These are phyloP conservation scores for Exsudoporus frostii DNA, from an alignment of 768 basidiomycete species.

Conservation along the genomic window DNA sequence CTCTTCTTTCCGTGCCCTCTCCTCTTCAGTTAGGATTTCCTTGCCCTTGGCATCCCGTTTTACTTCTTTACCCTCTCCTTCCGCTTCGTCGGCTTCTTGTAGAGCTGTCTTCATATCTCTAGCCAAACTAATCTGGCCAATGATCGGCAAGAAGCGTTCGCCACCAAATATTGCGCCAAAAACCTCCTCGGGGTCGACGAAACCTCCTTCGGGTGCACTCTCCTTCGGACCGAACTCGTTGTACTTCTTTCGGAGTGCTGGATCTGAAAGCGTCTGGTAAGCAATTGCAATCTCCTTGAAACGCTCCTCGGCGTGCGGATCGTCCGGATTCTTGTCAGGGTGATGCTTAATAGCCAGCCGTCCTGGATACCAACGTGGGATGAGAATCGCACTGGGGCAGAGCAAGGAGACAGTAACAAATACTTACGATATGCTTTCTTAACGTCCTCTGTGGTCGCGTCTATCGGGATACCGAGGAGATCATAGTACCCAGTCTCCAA, in stretches of 20 bases:
- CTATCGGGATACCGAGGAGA: slow-evolving; percentile 68
- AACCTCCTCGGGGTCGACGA: slow-evolving; percentile 81
- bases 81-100: slow-evolving; percentile 79
- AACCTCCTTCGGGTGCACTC: slow-evolving; percentile 78
- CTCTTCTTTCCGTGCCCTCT: slow-evolving; percentile 71
- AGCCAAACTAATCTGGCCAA: slow-evolving; percentile 84
- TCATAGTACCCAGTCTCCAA: slow-evolving; percentile 93
- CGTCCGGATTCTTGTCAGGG: slow-evolving; percentile 89
- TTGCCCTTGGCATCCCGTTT: slow-evolving; percentile 51
- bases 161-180: slow-evolving; percentile 88
- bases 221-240: slow-evolving; percentile 89
- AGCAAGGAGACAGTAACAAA: not conserved
- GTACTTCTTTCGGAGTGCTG: slow-evolving; percentile 73
- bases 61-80: slow-evolving; percentile 42
- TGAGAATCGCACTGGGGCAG: not conserved
- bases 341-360: slow-evolving; percentile 87
- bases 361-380: slow-evolving; percentile 38
- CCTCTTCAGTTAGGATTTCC: slow-evolving; percentile 61
- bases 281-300: slow-evolving; percentile 91
- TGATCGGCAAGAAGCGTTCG: slow-evolving; percentile 80
- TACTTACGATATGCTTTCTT: slow-evolving; percentile 84
- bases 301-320: slow-evolving; percentile 80
- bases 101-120: slow-evolving; percentile 91
- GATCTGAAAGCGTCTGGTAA: slow-evolving; percentile 82
- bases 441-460: slow-evolving; percentile 78